Percentiles rank a stretch among this genome's conserved stretches.
These are phyloP conservation scores for Starmerella vaccinii DNA, from an alignment of 805 yeast species.

Conservation along the genomic window DNA sequence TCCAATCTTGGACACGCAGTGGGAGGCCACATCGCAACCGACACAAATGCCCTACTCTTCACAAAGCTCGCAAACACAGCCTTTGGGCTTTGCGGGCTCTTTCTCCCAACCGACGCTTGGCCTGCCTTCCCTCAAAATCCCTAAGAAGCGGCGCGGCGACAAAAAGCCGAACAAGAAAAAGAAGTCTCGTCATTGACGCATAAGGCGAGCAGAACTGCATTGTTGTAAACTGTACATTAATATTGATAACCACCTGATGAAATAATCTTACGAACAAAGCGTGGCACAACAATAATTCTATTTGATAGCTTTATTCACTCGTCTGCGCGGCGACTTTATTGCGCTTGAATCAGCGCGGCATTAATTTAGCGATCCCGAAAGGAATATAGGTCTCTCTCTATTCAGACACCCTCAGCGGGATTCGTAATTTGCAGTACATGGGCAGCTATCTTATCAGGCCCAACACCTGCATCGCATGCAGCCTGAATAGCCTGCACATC, in stretches of 20 bases:
- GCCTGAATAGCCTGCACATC: slow-evolving; percentile 24
- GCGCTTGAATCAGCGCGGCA: too few species aligned
- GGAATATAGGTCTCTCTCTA: too few species aligned
- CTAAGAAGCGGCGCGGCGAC: slow-evolving; percentile 1
- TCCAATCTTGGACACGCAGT: background rate
- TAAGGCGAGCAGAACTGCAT: background rate
- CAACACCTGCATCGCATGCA: slow-evolving; percentile 29
- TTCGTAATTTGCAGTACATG: background rate
- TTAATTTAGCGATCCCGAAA: too few species aligned
- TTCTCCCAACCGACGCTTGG: slow-evolving; percentile 16
- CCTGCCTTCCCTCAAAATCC: slow-evolving; percentile 9
- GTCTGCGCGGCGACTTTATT: too few species aligned
- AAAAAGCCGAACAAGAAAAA: slow-evolving; percentile 7
- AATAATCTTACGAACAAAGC: too few species aligned
- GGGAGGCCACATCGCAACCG: background rate
- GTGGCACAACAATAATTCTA: too few species aligned
- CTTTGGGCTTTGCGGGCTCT: slow-evolving; percentile 1
- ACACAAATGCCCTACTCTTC: background rate
- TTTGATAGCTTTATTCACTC: too few species aligned
- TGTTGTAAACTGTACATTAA: too few species aligned
- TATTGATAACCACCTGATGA: too few species aligned
- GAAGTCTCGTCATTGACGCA: background rate
- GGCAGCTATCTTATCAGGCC: slow-evolving; percentile 28
- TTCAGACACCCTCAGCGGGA: background rate
- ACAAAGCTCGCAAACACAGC: background rate